phyloP scores from a whole-genome alignment of 2,329 filamentous ascomycete genomes.

The Raffaelea arxii region DNA sequence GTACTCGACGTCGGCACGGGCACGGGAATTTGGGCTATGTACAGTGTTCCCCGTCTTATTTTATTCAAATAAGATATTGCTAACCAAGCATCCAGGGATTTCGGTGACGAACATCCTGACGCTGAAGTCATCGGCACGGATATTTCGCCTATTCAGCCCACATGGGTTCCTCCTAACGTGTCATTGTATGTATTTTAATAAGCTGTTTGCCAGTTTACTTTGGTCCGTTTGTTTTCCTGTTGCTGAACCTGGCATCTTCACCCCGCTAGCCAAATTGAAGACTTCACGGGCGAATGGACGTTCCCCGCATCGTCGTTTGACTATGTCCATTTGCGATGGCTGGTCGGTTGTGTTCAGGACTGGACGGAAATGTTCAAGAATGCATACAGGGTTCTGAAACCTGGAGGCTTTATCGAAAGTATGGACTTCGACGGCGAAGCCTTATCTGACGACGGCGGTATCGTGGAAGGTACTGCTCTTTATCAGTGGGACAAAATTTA shows the following conservation, averaged over 20 bases:
- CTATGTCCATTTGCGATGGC: conserved; percentile 45
- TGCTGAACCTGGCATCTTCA: background rate
- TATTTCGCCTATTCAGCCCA: background rate
- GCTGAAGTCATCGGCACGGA: conserved; percentile 1
- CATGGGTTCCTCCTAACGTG: conserved; percentile 1
- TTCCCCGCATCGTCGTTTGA: conserved; percentile 38
- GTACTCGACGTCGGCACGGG: conserved; percentile 1
- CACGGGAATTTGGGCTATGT: conserved; percentile 2
- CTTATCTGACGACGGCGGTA: conserved; percentile 16
- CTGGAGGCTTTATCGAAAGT: conserved; percentile 32
- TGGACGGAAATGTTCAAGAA: conserved; percentile 40
- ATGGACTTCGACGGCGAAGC: conserved; percentile 11
- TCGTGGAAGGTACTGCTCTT: conserved; percentile 11
- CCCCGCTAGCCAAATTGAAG: conserved; percentile 49
- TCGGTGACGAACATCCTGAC: background rate
- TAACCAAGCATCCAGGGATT: background rate
- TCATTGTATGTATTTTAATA: background rate
- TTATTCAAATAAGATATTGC: background rate
- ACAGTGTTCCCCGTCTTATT: background rate
- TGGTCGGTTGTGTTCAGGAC: conserved; percentile 42
- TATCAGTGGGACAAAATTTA: conserved; percentile 14
- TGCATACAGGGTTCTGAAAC: conserved; percentile 37
- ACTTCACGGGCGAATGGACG: conserved; percentile 43
- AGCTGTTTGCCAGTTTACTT: background rate
- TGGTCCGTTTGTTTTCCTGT: background rate